Percentiles rank a stretch among this genome's conserved stretches.
Conservation (phyloP, 768 basidiomycete species). For the Calocera cornea region DNA sequence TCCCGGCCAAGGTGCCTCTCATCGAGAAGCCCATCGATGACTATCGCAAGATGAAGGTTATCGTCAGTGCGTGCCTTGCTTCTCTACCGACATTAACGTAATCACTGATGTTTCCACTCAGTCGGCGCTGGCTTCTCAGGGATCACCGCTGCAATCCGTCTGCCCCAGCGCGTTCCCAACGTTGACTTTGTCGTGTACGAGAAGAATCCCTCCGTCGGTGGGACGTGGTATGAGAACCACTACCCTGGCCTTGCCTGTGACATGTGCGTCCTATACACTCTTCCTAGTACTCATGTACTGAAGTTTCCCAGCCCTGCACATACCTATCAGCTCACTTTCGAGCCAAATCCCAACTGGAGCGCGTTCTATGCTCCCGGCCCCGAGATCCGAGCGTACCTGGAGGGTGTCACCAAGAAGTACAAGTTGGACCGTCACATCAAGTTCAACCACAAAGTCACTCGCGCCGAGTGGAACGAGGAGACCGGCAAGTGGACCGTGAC, state of each 20-base stretch:
- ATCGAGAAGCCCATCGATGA: slow-evolving; percentile 32
- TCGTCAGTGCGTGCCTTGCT: slow-evolving; percentile 21
- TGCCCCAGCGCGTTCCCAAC: slow-evolving; percentile 41
- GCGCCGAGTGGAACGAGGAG: slow-evolving; percentile 38
- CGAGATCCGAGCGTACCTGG: slow-evolving; percentile 45
- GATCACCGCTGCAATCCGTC: slow-evolving; percentile 46
- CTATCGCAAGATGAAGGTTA: slow-evolving; percentile 39
- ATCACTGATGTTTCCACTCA: background rate
- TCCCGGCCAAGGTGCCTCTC: background rate
- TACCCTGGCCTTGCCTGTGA: slow-evolving; percentile 9
- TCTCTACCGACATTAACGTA: background rate
- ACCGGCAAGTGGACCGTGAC: slow-evolving; percentile 44
- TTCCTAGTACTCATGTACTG: slow-evolving; percentile 18
- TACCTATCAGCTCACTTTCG: slow-evolving; percentile 45
- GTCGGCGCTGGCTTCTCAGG: slow-evolving; percentile 49
- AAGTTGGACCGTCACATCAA: slow-evolving; percentile 40
- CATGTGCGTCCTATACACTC: background rate
- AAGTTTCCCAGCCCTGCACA: slow-evolving; percentile 39
- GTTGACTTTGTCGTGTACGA: slow-evolving; percentile 46
- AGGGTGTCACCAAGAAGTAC: slow-evolving; percentile 43
- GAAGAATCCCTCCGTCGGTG: slow-evolving; percentile 44
- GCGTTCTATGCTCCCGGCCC: slow-evolving; percentile 44
- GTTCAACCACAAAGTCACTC: slow-evolving; percentile 40
- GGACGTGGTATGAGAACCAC: slow-evolving; percentile 35
- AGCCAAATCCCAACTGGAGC: slow-evolving; percentile 47